Base-by-base conservation (phyloP, 2,329 filamentous ascomycete species). In the Fusarium dimerum region DNA sequence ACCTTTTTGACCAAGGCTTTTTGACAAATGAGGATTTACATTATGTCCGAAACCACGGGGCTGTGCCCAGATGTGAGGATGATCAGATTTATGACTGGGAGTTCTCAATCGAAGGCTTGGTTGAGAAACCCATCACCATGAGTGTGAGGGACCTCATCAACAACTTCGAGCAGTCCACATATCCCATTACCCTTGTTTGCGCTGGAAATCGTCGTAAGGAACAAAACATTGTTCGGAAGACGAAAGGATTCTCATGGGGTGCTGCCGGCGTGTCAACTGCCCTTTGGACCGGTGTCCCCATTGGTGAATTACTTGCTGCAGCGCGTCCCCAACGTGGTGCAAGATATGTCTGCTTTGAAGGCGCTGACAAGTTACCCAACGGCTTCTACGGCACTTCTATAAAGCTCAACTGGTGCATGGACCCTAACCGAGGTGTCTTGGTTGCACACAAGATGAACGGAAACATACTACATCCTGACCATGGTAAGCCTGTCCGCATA, bases 201-300 rank as follows among this genome's bases (percentile, higher is more conserved):
- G 92, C 92, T 5, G 92, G 92, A 1, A 97, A 97, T 70, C 81
- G 92, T 53, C 83, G 92, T 32, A 96, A 96, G 73, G 92, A 97
- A 72, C 92, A 96, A 68, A 97, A 97, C 62, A 79, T 90, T 47
- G 89, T 96, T 3, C 82, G 90, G 15, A 96, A 96, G 70, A 90
- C 89, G 1, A 95, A 96, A 64, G 92, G 92, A 0, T 97, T 97
- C 73, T 96, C 91, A 2, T 97, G 92, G 92, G 92, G 92, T 36
- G 79, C 92, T 1, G 92, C 90, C 5, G 92, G 92, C 20, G 70
- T 97, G 6, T 95, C 91, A 0, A 97, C 90, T 0, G 90, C 91
- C 0, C 74, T 96, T 1, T 97, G 90, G 79, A 97, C 92, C 0
- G 92, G 92, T 18, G 88, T 92, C 1, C 76, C 87, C 40, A 84